These are phyloP conservation scores for Coelastrella sp. DNA, from an alignment of 139 green algal species.

Conservation along the genomic window DNA sequence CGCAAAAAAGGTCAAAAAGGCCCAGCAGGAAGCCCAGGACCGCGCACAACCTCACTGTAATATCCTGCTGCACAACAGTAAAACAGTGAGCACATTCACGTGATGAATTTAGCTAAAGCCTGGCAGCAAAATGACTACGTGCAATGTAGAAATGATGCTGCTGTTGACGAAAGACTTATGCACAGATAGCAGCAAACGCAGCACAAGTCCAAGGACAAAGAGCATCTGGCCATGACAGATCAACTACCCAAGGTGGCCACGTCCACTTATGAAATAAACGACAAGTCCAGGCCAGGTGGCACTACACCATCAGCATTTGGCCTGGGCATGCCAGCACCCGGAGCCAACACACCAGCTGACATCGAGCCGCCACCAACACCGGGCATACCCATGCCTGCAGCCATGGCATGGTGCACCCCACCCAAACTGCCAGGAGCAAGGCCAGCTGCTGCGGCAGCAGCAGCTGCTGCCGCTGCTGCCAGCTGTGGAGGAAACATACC, in stretches of 20 bases:
- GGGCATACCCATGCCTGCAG: neutral
- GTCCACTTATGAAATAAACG: constrained; percentile 29
- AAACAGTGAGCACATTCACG: too few species aligned
- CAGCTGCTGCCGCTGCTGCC: constrained; percentile 7
- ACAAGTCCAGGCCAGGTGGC: constrained; percentile 45
- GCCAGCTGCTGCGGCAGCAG: neutral
- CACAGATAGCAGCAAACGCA: neutral
- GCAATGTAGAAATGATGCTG: neutral
- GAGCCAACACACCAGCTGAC: neutral
- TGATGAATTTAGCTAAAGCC: neutral
- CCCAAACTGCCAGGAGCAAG: neutral
- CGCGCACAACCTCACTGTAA: too few species aligned
- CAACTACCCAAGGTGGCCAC: neutral
- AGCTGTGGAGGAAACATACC: constrained; percentile 23
- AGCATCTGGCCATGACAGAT: neutral
- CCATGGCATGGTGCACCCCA: neutral
- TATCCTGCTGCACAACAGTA: too few species aligned
- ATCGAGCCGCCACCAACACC: neutral
- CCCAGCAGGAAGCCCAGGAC: too few species aligned
- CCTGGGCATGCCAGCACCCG: neutral
- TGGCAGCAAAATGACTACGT: neutral
- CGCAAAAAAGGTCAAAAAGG: too few species aligned
- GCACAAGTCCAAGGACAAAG: neutral
- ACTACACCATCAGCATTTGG: constrained; percentile 21
- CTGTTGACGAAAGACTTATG: neutral